phyloP scores from a whole-genome alignment of 257 asterid genomes.

The Ballota nigra region DNA sequence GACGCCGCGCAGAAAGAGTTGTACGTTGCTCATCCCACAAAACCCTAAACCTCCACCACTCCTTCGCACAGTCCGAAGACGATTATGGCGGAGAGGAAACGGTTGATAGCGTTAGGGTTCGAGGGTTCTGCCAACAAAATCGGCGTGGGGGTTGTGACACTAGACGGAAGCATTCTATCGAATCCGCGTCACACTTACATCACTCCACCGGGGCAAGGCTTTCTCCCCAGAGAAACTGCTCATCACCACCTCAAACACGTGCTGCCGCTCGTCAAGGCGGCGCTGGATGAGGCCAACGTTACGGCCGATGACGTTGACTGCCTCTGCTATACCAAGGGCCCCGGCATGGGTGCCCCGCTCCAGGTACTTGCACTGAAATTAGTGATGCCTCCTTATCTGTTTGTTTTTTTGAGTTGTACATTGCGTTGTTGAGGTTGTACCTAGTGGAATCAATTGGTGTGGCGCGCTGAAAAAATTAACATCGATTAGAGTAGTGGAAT shows the following conservation, averaged over 20 bases:
- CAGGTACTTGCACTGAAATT: constrained; percentile 32
- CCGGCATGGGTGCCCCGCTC: constrained; percentile 95
- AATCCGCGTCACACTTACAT: constrained; percentile 95
- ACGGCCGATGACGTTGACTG: constrained; percentile 61
- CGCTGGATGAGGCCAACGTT: constrained; percentile 61
- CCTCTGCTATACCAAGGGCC: constrained; percentile 94
- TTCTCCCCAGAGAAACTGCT: constrained; percentile 94
- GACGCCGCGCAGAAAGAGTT: not conserved
- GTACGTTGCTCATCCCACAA: not conserved
- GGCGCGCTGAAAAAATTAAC: not conserved
- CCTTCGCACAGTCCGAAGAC: not conserved
- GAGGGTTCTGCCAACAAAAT: constrained; percentile 97
- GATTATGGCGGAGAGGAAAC: constrained; percentile 50
- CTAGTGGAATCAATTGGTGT: too few species aligned
- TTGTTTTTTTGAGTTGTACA: too few species aligned
- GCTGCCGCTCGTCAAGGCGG: constrained; percentile 69
- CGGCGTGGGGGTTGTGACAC: constrained; percentile 74
- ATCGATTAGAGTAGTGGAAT: not conserved
- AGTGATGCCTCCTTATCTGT: too few species aligned
- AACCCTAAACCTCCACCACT: not conserved
- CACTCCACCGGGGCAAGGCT: constrained; percentile 97
- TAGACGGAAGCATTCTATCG: constrained; percentile 77
- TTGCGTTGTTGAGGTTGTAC: too few species aligned
- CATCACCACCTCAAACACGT: constrained; percentile 92
- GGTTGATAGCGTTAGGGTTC: constrained; percentile 68